phyloP scores from a whole-genome alignment of 164 flowering plant species.

The Paratinospora sagittata region DNA sequence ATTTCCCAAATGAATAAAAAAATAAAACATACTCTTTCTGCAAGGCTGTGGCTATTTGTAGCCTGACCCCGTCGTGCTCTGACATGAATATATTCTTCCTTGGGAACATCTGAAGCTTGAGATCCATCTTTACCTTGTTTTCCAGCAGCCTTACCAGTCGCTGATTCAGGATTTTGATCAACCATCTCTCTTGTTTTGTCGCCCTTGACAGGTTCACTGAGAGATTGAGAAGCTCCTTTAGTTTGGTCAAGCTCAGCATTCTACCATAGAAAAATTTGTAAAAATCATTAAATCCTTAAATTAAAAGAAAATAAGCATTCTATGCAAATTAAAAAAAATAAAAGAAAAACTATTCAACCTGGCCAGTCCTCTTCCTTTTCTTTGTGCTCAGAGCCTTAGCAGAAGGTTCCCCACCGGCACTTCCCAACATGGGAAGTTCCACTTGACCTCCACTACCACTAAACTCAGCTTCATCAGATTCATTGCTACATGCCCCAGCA shows the following conservation, averaged over 20 bases:
- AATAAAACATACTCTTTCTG: constrained; percentile 84
- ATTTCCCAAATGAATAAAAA: neutral
- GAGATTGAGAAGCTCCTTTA: constrained; percentile 25
- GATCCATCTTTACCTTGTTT: constrained; percentile 62
- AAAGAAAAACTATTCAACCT: constrained; percentile 36
- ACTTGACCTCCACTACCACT: constrained; percentile 50
- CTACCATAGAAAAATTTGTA: constrained; percentile 21
- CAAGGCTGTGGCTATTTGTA: constrained; percentile 97
- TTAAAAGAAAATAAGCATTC: neutral
- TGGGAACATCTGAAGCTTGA: constrained; percentile 58
- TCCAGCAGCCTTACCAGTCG: constrained; percentile 23
- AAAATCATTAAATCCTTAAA: neutral
- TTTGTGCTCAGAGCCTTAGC: constrained; percentile 37
- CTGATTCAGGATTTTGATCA: constrained; percentile 38
- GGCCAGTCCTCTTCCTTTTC: constrained; percentile 72
- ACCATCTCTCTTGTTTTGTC: constrained; percentile 36
- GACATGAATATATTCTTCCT: constrained; percentile 92
- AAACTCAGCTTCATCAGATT: constrained; percentile 60
- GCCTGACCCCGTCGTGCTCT: constrained; percentile 98
- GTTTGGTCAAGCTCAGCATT: constrained; percentile 40
- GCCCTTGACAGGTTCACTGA: constrained; percentile 39
- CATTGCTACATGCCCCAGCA: constrained; percentile 43
- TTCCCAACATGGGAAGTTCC: constrained; percentile 36
- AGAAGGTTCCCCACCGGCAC: constrained; percentile 33
- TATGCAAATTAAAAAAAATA: neutral